These are phyloP conservation scores for Saccharomycopsis selenospora DNA, from an alignment of 805 yeast genomes.

Conservation along the genomic window DNA sequence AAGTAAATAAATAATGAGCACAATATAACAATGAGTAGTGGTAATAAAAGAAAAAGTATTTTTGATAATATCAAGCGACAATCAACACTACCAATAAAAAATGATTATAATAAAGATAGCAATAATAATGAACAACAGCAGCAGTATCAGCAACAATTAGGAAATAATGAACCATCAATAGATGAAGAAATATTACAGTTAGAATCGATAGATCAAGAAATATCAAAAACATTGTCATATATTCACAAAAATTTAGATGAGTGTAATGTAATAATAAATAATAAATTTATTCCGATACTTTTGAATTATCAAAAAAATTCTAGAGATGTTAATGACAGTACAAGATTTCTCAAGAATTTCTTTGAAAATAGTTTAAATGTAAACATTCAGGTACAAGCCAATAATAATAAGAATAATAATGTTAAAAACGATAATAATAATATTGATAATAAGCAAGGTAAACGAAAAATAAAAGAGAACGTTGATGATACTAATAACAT, in stretches of 20 bases:
- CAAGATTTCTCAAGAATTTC: conserved; percentile 19
- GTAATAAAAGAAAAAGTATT: conserved; percentile 18
- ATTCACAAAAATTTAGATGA: conserved; percentile 19
- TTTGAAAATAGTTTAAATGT: conserved; percentile 21
- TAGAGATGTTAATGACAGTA: conserved; percentile 15
- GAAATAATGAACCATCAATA: conserved; percentile 1
- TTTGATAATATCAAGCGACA: conserved; percentile 19
- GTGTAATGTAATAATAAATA: conserved; percentile 13
- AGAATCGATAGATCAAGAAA: conserved; percentile 20
- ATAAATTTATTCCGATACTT: conserved; percentile 15
- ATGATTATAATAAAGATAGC: background rate
- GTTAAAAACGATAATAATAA: background rate
- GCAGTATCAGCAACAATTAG: too few species aligned
- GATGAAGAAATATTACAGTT: conserved; percentile 18
- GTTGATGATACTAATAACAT: too few species aligned
- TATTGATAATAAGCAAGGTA: too few species aligned
- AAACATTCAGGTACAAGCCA: conserved; percentile 21
- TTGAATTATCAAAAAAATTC: conserved; percentile 12
- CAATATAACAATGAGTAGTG: too few species aligned
- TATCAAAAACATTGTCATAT: conserved; percentile 16
- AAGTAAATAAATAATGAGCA: too few species aligned
- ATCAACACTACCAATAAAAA: background rate
- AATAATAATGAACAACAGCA: background rate
- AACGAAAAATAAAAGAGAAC: too few species aligned
- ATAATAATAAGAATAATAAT: too few species aligned